A percentile compares a stretch with the other conserved stretches of the same genome.
Conservation (phyloP, 2,329 filamentous ascomycete species). For the Corniculantispora saksenae region DNA sequence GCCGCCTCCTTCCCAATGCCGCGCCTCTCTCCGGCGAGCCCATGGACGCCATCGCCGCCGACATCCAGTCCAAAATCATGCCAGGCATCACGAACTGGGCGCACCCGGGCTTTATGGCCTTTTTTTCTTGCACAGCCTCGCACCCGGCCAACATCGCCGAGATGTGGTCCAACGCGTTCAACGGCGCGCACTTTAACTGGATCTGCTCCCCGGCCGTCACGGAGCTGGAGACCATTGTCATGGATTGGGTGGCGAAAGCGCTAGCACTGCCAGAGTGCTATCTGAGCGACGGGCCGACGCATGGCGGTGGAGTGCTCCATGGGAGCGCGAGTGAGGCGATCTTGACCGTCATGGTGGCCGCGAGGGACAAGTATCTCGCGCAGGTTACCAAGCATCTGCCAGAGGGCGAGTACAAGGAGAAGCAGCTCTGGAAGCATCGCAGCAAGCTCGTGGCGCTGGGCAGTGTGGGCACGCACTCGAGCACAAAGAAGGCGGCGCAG, state of each 20-base stretch:
- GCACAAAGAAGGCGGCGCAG: conserved; percentile 82
- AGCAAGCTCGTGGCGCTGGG: conserved; percentile 72
- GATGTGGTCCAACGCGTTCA: conserved; percentile 87
- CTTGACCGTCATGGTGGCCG: conserved; percentile 83
- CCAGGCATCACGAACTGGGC: conserved; percentile 95
- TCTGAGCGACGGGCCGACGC: conserved; percentile 65
- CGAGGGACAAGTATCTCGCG: conserved; percentile 75
- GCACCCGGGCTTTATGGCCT: conserved; percentile 92
- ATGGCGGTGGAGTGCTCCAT: conserved; percentile 90
- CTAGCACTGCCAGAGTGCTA: conserved; percentile 73
- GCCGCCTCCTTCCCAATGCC: conserved; percentile 69
- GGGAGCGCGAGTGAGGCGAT: conserved; percentile 87
- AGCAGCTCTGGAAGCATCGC: conserved; percentile 59
- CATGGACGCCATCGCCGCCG: conserved; percentile 78
- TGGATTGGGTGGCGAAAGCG: conserved; percentile 86
- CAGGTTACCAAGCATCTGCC: conserved; percentile 55
- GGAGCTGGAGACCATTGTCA: conserved; percentile 87
- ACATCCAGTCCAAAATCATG: conserved; percentile 84
- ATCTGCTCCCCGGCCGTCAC: conserved; percentile 90
- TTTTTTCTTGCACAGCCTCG: conserved; percentile 81
- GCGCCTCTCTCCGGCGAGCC: conserved; percentile 68
- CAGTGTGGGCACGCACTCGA: conserved; percentile 78
- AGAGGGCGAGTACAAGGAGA: conserved; percentile 66
- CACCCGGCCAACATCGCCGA: conserved; percentile 88
- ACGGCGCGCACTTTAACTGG: conserved; percentile 94